phyloP scores from a whole-genome alignment of 331 rosid species.

The Spiraea crenata region DNA sequence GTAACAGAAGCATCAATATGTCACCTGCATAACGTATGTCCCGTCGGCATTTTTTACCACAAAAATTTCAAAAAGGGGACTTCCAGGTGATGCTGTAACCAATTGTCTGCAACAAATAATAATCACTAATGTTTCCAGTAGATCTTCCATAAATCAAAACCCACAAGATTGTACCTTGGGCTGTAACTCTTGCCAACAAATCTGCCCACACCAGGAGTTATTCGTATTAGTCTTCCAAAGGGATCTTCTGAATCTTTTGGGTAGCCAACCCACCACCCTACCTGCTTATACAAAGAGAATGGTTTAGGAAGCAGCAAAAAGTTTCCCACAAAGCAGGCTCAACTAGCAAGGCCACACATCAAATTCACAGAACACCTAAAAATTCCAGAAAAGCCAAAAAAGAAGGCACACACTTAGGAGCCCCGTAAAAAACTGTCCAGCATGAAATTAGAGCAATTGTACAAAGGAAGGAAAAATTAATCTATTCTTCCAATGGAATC shows the following conservation, averaged over 20 bases:
- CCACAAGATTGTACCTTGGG: conserved; percentile 66
- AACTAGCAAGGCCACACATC: conserved; percentile 3
- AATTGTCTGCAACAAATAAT: conserved; percentile 67
- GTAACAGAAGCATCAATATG: conserved; percentile 14
- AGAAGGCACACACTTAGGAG: background rate
- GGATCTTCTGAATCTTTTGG: conserved; percentile 83
- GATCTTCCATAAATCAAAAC: conserved; percentile 11
- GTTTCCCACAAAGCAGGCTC: background rate
- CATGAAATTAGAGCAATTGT: background rate
- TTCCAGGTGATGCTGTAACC: conserved; percentile 77
- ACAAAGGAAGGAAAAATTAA: background rate
- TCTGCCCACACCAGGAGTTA: conserved; percentile 91
- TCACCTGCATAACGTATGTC: conserved; percentile 91
- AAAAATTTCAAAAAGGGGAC: conserved; percentile 86
- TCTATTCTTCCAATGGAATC: background rate
- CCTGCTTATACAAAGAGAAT: conserved; percentile 48
- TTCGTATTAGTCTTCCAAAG: conserved; percentile 73
- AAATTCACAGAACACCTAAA: background rate
- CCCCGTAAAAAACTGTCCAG: background rate
- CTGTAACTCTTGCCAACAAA: conserved; percentile 83
- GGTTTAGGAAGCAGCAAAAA: conserved; percentile 16
- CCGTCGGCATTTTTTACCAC: conserved; percentile 76
- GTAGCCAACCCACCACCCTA: conserved; percentile 99
- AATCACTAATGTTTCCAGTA: conserved; percentile 25
- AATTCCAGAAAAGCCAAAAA: background rate